Evolutionary conservation across 176 grass and related monocot genomes (phyloP).

Genomic region (Carex myosuroides): DNA sequence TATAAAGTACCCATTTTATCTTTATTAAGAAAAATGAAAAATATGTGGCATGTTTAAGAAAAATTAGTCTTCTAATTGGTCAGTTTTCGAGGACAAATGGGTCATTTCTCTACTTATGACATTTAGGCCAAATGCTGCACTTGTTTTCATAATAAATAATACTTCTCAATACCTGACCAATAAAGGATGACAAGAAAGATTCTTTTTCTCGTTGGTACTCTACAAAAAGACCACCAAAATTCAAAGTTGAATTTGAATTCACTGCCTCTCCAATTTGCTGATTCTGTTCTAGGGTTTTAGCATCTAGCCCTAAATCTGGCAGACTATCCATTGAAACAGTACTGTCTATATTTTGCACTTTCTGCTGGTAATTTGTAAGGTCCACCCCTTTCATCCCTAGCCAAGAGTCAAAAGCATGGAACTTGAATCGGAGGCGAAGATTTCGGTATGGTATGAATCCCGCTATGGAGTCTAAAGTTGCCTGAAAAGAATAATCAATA

Average conservation of each 20-base stretch:
- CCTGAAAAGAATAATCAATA: slow-evolving; percentile 46
- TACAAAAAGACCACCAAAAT: slow-evolving; percentile 65
- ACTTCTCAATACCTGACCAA: slow-evolving; percentile 72
- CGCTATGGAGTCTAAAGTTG: slow-evolving; percentile 73
- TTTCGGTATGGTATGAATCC: slow-evolving; percentile 88
- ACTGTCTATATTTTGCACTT: slow-evolving; percentile 40
- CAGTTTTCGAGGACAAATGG: too few species aligned
- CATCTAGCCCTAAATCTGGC: slow-evolving; percentile 33
- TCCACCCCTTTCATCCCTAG: slow-evolving; percentile 73
- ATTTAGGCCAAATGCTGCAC: too few species aligned
- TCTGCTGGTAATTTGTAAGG: slow-evolving; percentile 62
- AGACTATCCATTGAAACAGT: slow-evolving; percentile 32
- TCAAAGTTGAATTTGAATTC: slow-evolving; percentile 33
- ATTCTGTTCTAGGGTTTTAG: slow-evolving; percentile 31
- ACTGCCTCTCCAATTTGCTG: slow-evolving; percentile 35
- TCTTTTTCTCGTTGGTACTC: slow-evolving; percentile 75
- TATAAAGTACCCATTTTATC: too few species aligned
- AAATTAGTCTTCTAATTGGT: too few species aligned
- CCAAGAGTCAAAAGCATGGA: slow-evolving; percentile 86
- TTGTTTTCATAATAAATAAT: neutral
- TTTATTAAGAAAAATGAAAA: too few species aligned
- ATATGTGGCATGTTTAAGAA: too few species aligned
- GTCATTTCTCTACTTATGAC: too few species aligned
- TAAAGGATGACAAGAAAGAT: slow-evolving; percentile 89
- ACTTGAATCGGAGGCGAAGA: slow-evolving; percentile 78